Evolutionary conservation across 2,329 filamentous ascomycete genomes (phyloP).

Genomic region (Hymenotorrendiella dingleyae): DNA sequence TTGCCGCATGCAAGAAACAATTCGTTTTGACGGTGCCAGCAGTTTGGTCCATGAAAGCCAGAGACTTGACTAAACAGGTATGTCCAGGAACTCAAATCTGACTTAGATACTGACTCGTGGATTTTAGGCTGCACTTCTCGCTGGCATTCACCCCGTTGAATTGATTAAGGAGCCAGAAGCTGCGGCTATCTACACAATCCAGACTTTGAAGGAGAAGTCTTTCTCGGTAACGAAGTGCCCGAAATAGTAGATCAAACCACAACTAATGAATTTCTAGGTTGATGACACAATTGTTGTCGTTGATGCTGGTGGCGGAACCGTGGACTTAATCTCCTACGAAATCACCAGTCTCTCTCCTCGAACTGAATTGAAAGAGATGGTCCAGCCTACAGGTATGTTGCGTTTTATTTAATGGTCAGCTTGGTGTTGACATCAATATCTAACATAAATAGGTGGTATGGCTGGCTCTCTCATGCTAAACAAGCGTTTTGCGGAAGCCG

Average conservation of each 20-base stretch:
- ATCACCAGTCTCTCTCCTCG: slow-evolving; percentile 12
- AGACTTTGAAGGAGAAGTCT: slow-evolving; percentile 3
- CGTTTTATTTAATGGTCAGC: no score
- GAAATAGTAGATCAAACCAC: slow-evolving; percentile 23
- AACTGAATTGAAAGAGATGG: slow-evolving; percentile 26
- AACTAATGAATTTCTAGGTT: slow-evolving; percentile 14
- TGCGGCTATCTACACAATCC: slow-evolving; percentile 14
- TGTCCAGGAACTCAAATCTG: no score
- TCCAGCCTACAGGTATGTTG: slow-evolving; percentile 17
- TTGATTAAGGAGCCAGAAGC: slow-evolving; percentile 19
- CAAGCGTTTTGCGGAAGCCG: slow-evolving; percentile 22
- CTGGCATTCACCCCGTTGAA: slow-evolving; percentile 3
- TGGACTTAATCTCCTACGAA: slow-evolving; percentile 31
- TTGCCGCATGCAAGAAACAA: slow-evolving; percentile 41
- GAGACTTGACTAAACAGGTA: slow-evolving; percentile 42
- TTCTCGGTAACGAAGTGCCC: slow-evolving; percentile 9
- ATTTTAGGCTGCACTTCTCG: slow-evolving; percentile 11
- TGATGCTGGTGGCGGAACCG: slow-evolving; percentile 31
- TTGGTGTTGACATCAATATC: neutral
- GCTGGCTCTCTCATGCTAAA: slow-evolving; percentile 26
- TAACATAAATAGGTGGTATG: slow-evolving; percentile 16
- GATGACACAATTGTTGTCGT: slow-evolving; percentile 29
- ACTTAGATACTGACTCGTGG: no score
- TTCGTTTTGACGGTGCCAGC: slow-evolving; percentile 53
- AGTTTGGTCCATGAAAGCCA: slow-evolving; percentile 52